Base-by-base conservation (phyloP, 108 stramenopile genomes). In the Pseudonitzschia pungens region DNA sequence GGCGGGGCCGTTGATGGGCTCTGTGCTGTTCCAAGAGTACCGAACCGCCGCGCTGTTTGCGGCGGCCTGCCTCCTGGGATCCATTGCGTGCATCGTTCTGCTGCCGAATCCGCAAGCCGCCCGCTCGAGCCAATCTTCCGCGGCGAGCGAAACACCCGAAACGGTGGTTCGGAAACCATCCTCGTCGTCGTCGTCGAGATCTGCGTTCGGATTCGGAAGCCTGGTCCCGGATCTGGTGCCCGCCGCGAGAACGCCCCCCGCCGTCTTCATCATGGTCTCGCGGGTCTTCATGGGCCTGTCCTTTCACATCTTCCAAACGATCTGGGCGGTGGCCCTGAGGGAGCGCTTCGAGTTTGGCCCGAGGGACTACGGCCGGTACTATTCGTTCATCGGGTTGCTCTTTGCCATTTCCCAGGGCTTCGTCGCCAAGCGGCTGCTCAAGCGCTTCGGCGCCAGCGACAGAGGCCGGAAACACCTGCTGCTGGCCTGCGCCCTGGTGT, bases 381-480 rank as follows among this genome's bases (percentile, higher is more conserved):
- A 93, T 84, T 77, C 79, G 28, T 91, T 91, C 52, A 84, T 96
- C 44, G 92, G 92, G 18, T 75, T 96, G 10, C 71, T 76, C 16
- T 96, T 89, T 80, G 91, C 95, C 0, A 45, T 93, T 48, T 84
- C 88, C 6, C 95, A 96, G 78, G 92, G 95, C 24, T 81, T 91
- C 40, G 33, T 90, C 2, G 89, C 95, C 53, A 92, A 91, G 70
- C 69, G 71, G 9, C 40, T 87, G 11, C 72, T 91, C 4, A 67
- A 81, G 42, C 32, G 62, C 3, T 77, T 82, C 59, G 89, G 84
- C 27, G 65, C 77, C 4, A 77, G 65, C 16, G 58, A 71, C 43
- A 50, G 58, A 16, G 78, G 81, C n/a, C 85, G 87, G 53, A 72
- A 68, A 22, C 73, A 72, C 42, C 52, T 92, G 10, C 73, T 96